Conservation (phyloP, 2,329 filamentous ascomycete species). For the Neophaeococcomyces aloes region DNA sequence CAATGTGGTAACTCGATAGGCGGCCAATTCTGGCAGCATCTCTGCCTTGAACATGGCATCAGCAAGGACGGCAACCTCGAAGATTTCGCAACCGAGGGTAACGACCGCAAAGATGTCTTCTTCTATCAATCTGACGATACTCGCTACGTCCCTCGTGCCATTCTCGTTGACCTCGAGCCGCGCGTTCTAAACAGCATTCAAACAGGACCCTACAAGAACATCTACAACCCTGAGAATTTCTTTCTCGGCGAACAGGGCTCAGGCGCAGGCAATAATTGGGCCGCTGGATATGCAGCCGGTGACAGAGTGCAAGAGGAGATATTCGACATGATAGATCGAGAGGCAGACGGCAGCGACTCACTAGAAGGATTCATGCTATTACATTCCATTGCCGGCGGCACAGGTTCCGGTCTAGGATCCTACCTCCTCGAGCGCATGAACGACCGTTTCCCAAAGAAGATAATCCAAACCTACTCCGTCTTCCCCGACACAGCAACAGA, state of each 20-base stretch:
- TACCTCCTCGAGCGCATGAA: conserved; percentile 93
- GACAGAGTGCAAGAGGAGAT: conserved; percentile 91
- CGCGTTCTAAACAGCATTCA: conserved; percentile 87
- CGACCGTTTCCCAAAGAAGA: conserved; percentile 95
- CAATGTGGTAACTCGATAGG: conserved; percentile 43
- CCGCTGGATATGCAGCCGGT: conserved; percentile 86
- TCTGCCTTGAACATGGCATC: conserved; percentile 96
- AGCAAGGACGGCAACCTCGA: conserved; percentile 94
- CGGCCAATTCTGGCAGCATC: conserved; percentile 97
- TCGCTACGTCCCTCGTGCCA: conserved; percentile 91
- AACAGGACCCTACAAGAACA: conserved; percentile 88
- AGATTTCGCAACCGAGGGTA: conserved; percentile 94
- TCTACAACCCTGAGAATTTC: conserved; percentile 99
- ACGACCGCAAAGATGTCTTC: conserved; percentile 97
- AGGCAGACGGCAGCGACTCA: conserved; percentile 95
- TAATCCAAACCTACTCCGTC: conserved; percentile 97
- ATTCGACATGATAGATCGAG: conserved; percentile 98
- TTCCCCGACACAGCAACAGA: conserved; percentile 87
- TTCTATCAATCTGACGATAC: conserved; percentile 99
- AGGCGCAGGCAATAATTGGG: conserved; percentile 97
- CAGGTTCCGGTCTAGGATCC: conserved; percentile 88
- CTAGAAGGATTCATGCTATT: conserved; percentile 98
- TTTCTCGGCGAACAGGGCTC: conserved; percentile 89
- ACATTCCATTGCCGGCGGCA: conserved; percentile 94
- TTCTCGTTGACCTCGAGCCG: conserved; percentile 89